Conservation (phyloP, 2,329 filamentous ascomycete species). For the Fusarium temperatum region DNA sequence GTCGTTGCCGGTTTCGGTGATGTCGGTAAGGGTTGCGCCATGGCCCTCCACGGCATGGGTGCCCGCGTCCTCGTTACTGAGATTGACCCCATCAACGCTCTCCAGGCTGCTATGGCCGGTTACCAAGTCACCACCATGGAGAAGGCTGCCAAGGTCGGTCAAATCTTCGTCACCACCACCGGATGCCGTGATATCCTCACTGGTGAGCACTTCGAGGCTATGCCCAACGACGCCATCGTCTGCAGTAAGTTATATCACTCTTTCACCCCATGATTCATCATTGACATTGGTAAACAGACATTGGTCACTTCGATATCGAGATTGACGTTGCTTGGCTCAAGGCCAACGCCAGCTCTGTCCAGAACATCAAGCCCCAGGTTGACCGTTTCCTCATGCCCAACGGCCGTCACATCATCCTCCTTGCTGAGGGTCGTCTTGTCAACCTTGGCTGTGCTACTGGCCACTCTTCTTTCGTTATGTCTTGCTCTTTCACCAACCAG, state of each 20-base stretch:
- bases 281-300: constrained; percentile 63
- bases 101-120: constrained; percentile 96
- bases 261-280: constrained; percentile 2
- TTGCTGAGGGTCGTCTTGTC: constrained; percentile 98
- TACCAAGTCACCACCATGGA: constrained; percentile 99
- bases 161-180: constrained; percentile 99
- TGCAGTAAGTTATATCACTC: constrained; percentile 72
- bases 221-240: constrained; percentile 98
- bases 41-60: constrained; percentile 97
- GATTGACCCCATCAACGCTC: constrained; percentile 99
- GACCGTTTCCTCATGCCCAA: constrained; percentile 95
- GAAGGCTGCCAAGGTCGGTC: constrained; percentile 85
- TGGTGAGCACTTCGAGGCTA: constrained; percentile 90
- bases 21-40: constrained; percentile 97
- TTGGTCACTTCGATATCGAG: constrained; percentile 99
- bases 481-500: constrained; percentile 99
- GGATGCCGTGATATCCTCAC: constrained; percentile 98
- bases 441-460: constrained; percentile 99
- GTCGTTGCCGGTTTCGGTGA: constrained; percentile 99
- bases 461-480: constrained; percentile 99
- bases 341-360: constrained; percentile 89
- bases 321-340: constrained; percentile 99
- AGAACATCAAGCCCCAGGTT: constrained; percentile 99
- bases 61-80: constrained; percentile 96
- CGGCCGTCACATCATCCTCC: constrained; percentile 97